Conservation (phyloP, 441 rosid species). For the Adansonia madagascariensis region DNA sequence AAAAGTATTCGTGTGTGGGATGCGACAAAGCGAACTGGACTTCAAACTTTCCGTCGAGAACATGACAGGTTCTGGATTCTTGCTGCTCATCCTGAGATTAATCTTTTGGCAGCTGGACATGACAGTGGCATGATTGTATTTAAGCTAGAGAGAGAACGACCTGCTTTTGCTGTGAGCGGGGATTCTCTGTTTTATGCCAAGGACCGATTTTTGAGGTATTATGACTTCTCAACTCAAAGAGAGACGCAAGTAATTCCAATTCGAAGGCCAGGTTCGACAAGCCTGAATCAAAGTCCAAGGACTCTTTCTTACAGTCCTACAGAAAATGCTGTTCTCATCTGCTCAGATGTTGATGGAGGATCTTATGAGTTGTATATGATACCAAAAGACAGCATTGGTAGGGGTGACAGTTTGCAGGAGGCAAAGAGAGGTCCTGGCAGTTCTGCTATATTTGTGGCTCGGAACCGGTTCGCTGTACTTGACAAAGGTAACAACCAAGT, state of each 20-base stretch:
- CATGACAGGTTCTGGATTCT: conserved; percentile 91
- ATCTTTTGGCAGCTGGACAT: conserved; percentile 90
- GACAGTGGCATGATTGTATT: conserved; percentile 95
- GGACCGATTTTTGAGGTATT: conserved; percentile 76
- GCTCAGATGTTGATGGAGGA: conserved; percentile 88
- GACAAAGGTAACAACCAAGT: conserved; percentile 79
- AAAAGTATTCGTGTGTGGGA: conserved; percentile 94
- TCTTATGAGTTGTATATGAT: conserved; percentile 79
- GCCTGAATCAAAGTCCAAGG: conserved; percentile 83
- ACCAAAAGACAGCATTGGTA: conserved; percentile 69
- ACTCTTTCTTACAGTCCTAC: conserved; percentile 86
- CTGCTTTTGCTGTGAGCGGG: conserved; percentile 83
- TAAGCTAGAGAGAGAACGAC: conserved; percentile 86
- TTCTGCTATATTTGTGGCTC: conserved; percentile 76
- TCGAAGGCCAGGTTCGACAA: conserved; percentile 73
- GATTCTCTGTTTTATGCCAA: conserved; percentile 70
- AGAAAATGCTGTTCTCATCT: conserved; percentile 78
- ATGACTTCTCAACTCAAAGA: conserved; percentile 66
- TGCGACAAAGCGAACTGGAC: conserved; percentile 78
- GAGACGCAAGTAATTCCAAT: conserved; percentile 80
- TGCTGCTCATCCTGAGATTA: conserved; percentile 82
- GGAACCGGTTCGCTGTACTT: conserved; percentile 79
- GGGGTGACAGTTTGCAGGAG: conserved; percentile 70
- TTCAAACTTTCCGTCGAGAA: conserved; percentile 85
- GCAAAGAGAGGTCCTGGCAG: conserved; percentile 81